phyloP scores from a whole-genome alignment of 1,284 basidiomycete species.

The Sporisorium graminicola region DNA sequence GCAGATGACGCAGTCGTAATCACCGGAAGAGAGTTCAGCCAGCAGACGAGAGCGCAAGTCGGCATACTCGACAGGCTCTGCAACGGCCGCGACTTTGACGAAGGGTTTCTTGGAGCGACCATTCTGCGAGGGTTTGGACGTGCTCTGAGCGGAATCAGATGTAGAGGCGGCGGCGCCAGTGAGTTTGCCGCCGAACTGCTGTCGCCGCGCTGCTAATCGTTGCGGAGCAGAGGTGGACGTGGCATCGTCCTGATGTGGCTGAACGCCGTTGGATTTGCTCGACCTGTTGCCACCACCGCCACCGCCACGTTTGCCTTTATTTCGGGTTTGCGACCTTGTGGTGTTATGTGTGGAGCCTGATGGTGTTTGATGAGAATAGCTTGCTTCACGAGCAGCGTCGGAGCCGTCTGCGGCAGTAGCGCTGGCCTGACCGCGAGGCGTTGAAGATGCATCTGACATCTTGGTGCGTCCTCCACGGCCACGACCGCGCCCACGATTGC shows the following conservation, averaged over 20 bases:
- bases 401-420: neutral
- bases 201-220: constrained; percentile 30
- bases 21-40: constrained; percentile 60
- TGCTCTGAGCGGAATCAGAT: neutral
- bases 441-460: constrained; percentile 7
- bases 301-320: constrained; percentile 11
- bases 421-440: neutral
- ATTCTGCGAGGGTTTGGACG: constrained; percentile 19
- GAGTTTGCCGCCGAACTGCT: constrained; percentile 57
- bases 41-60: constrained; percentile 65
- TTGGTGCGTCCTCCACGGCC: constrained; percentile 26
- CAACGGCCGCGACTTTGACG: constrained; percentile 25
- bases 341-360: neutral
- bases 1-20: constrained; percentile 68
- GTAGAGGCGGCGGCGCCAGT: constrained; percentile 21
- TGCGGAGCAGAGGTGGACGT: constrained; percentile 10
- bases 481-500: constrained; percentile 16
- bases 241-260: neutral
- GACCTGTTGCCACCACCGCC: constrained; percentile 13
- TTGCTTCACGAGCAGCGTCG: neutral
- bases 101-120: constrained; percentile 29
- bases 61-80: constrained; percentile 54
- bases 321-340: constrained; percentile 8
- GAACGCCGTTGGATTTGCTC: constrained; percentile 5
- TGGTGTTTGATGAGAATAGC: neutral